Conservation (phyloP, 2,329 filamentous ascomycete genomes). For the Colletotrichum simmondsii region DNA sequence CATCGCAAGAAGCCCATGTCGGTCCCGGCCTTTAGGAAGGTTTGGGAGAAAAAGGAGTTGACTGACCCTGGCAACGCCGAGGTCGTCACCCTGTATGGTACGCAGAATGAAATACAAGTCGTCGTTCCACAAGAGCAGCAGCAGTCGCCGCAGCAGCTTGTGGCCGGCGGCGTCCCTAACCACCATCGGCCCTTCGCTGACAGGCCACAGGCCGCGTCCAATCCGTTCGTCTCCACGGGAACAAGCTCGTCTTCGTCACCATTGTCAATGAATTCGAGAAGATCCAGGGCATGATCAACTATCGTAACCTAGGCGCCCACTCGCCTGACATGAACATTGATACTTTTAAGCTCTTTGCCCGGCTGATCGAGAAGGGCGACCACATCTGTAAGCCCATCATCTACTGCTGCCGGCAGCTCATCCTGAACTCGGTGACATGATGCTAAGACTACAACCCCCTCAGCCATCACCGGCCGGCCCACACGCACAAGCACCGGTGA, state of each 20-base stretch:
- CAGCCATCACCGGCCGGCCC: slow-evolving; percentile 77
- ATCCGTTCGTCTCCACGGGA: slow-evolving; percentile 76
- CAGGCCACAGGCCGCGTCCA: slow-evolving; percentile 73
- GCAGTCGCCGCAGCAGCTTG: background rate
- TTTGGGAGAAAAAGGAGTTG: slow-evolving; percentile 5
- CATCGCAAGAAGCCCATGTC: slow-evolving; percentile 27
- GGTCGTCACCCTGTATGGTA: slow-evolving; percentile 41
- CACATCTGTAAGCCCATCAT: slow-evolving; percentile 74
- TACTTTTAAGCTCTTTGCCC: slow-evolving; percentile 70
- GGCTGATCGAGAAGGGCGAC: slow-evolving; percentile 82
- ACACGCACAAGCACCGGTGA: slow-evolving; percentile 79
- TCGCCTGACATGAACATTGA: slow-evolving; percentile 46
- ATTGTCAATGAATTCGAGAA: slow-evolving; percentile 77
- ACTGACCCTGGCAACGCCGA: slow-evolving; percentile 1
- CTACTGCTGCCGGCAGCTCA: background rate
- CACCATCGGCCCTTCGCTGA: slow-evolving; percentile 9
- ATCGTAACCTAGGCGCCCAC: slow-evolving; percentile 53
- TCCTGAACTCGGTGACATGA: background rate
- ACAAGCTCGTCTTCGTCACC: slow-evolving; percentile 87
- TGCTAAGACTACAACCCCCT: slow-evolving; percentile 37
- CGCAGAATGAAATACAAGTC: slow-evolving; percentile 29
- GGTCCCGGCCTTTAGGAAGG: slow-evolving; percentile 31
- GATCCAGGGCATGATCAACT: slow-evolving; percentile 82
- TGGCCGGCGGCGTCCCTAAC: background rate
- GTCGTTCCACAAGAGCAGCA: background rate